A percentile compares a stretch with the other conserved stretches of the same genome.
Evolutionary conservation across 495 filamentous ascomycete genomes (phyloP).

Genomic region (Xylaria cubensis): DNA sequence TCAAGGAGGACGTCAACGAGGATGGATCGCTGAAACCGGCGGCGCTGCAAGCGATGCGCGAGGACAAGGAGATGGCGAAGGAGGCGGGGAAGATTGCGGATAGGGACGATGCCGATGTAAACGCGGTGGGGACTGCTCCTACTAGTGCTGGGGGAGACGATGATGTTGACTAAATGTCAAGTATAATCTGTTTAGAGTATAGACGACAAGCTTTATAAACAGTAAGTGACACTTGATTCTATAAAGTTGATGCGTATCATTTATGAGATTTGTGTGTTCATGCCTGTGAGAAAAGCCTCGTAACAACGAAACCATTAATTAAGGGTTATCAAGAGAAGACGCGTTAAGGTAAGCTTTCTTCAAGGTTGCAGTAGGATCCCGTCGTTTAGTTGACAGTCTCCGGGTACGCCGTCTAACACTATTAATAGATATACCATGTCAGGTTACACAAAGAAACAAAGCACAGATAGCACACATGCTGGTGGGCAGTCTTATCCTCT

Average conservation of each 20-base stretch:
- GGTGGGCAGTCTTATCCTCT: not conserved
- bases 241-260: not conserved
- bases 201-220: not conserved
- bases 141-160: not conserved
- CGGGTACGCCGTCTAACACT: not conserved
- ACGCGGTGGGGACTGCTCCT: not conserved
- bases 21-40: constrained; percentile 60
- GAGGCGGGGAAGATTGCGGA: not conserved
- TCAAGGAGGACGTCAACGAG: constrained; percentile 65
- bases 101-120: not conserved
- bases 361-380: not conserved
- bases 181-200: not conserved
- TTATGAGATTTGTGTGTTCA: not conserved
- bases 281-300: not conserved
- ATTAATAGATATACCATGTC: not conserved
- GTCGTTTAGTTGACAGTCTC: not conserved
- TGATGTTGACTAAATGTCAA: constrained; percentile 14
- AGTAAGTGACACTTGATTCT: not conserved
- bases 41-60: constrained; percentile 33
- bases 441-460: not conserved
- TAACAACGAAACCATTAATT: not conserved
- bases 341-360: not conserved
- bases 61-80: constrained; percentile 9
- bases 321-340: not conserved
- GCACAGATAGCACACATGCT: not conserved